phyloP scores from a whole-genome alignment of 169 alveolate species.

The Cyclospora cayetanensis region DNA sequence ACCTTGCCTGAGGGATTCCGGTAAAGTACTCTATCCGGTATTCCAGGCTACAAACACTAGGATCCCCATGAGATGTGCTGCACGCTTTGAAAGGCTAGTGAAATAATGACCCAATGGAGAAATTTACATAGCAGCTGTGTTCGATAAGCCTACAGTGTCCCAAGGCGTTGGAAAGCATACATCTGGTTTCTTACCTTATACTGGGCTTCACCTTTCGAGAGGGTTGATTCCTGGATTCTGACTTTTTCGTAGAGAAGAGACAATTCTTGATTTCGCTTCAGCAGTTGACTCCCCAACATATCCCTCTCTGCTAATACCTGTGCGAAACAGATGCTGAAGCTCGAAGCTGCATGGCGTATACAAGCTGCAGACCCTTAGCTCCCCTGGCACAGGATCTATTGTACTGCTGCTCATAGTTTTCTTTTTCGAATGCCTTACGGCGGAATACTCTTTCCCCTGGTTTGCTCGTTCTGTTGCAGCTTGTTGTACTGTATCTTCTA shows the following conservation, averaged over 20 bases:
- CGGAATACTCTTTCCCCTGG: conserved; percentile 88
- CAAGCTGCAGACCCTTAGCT: no score
- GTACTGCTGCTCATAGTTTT: no score
- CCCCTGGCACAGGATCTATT: no score
- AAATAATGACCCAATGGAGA: no score
- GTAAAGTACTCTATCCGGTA: no score
- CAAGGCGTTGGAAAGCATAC: no score
- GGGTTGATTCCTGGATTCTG: conserved; percentile 89
- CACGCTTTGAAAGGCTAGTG: no score
- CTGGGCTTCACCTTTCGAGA: conserved; percentile 90
- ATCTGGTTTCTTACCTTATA: conserved; percentile 70
- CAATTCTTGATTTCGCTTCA: conserved; percentile 92
- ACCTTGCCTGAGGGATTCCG: conserved; percentile 82
- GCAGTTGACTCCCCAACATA: conserved; percentile 91
- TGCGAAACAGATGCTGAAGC: neutral
- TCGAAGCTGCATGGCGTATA: no score
- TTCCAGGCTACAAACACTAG: neutral
- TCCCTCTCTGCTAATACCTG: conserved; percentile 88
- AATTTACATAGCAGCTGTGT: no score
- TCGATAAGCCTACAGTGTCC: no score
- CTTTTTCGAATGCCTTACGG: no score
- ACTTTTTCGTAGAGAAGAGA: conserved; percentile 93
- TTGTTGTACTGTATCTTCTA: conserved; percentile 88
- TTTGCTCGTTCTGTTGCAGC: conserved; percentile 88
- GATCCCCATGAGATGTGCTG: neutral